These are phyloP conservation scores for Acanthamoeba sp. DNA, from an alignment of 208 protist species.

Conservation along the genomic window DNA sequence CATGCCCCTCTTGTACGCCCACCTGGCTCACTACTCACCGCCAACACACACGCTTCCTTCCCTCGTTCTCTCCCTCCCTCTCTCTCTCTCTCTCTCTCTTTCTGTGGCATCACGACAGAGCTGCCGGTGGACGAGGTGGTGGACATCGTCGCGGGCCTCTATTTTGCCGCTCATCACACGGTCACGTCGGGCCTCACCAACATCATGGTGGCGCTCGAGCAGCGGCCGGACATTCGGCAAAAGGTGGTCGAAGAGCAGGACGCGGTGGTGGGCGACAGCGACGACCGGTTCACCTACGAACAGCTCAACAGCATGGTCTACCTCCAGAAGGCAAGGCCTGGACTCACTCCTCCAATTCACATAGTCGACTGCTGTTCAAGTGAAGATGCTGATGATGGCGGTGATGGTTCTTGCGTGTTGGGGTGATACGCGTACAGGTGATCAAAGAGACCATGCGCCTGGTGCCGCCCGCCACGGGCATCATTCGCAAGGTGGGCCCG, in stretches of 20 bases:
- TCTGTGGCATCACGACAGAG: not conserved
- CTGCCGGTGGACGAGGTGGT: not conserved
- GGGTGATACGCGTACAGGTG: not conserved
- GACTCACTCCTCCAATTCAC: too few species aligned
- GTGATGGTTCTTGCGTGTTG: not conserved
- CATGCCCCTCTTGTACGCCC: too few species aligned
- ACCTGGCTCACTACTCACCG: not conserved
- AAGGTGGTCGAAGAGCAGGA: slow-evolving; percentile 51
- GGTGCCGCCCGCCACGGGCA: not conserved
- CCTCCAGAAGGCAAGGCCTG: not conserved
- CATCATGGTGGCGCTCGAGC: slow-evolving; percentile 26
- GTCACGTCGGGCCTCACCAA: slow-evolving; percentile 42
- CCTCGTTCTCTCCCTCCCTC: too few species aligned
- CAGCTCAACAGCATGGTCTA: slow-evolving; percentile 49
- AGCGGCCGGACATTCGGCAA: slow-evolving; percentile 7
- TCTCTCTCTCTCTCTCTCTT: too few species aligned
- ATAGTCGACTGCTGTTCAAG: not conserved
- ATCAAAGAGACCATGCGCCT: slow-evolving; percentile 18
- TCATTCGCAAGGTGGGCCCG: not conserved
- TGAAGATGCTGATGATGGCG: not conserved
- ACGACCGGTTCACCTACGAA: slow-evolving; percentile 18
- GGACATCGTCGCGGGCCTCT: not conserved
- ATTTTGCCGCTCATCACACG: slow-evolving; percentile 11
- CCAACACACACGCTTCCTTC: too few species aligned
- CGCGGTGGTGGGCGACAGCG: slow-evolving; percentile 3